A percentile compares a stretch with the other conserved stretches of the same genome.
Evolutionary conservation across 257 asterid species (phyloP).

Genomic region (Pogostemon cablin): DNA sequence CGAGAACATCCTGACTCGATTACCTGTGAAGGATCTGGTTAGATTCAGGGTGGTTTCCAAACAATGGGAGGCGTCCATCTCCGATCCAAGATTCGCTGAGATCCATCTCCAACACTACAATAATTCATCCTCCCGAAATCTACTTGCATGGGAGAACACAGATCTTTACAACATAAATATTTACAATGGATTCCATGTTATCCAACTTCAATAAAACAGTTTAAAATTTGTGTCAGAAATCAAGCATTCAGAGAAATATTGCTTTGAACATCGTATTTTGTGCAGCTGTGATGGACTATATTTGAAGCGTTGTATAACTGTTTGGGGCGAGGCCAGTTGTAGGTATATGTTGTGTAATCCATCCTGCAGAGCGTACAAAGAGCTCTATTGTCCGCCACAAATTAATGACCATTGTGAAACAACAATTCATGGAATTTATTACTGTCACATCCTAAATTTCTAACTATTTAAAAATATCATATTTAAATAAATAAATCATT

Average conservation of each 20-base stretch:
- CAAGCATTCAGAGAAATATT: too few species aligned
- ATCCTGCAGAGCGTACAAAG: background rate
- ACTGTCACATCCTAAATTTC: too few species aligned
- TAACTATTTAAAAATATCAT: too few species aligned
- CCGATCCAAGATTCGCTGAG: background rate
- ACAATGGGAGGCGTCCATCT: slow-evolving; percentile 13
- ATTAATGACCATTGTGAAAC: background rate
- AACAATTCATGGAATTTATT: background rate
- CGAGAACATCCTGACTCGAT: slow-evolving; percentile 1
- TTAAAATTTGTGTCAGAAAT: too few species aligned
- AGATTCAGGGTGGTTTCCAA: slow-evolving; percentile 11
- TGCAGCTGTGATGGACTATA: slow-evolving; percentile 4
- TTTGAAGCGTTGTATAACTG: background rate
- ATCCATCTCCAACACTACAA: slow-evolving; percentile 9
- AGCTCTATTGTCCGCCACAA: background rate
- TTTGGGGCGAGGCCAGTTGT: background rate
- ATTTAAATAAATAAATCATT: too few species aligned
- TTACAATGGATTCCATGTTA: too few species aligned
- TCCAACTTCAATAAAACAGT: too few species aligned
- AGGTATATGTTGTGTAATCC: slow-evolving; percentile 29
- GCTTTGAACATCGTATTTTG: too few species aligned
- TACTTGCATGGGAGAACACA: background rate
- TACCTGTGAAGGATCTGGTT: slow-evolving; percentile 1
- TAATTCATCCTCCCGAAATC: background rate
- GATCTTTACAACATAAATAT: too few species aligned